phyloP scores from a whole-genome alignment of 108 stramenopile species.

The Licmophora abbreviata region DNA sequence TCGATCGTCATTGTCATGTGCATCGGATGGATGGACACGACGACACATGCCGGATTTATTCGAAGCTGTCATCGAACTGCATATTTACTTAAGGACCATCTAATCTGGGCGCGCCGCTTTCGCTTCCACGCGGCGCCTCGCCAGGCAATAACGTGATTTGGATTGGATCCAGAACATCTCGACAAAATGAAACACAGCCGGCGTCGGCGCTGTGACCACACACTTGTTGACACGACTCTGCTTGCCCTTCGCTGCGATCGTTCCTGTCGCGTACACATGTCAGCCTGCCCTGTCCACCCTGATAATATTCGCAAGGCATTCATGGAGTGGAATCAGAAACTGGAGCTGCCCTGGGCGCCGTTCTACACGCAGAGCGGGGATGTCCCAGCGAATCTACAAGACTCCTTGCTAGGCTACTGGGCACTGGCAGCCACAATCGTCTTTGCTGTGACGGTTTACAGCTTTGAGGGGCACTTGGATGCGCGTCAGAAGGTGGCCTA shows the following conservation, averaged over 20 bases:
- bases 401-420: slow-evolving; percentile 25
- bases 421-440: slow-evolving; percentile 52
- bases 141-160: too few relatives aligned
- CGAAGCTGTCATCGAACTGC: too few relatives aligned
- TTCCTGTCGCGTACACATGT: slow-evolving; percentile 1
- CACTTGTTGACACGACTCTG: background rate
- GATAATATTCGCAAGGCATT: background rate
- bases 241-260: background rate
- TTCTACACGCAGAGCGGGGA: slow-evolving; percentile 25
- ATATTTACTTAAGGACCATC: too few relatives aligned
- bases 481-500: slow-evolving; percentile 63
- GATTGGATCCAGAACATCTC: too few relatives aligned
- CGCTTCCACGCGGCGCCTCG: too few relatives aligned
- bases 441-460: slow-evolving; percentile 66
- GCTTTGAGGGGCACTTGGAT: slow-evolving; percentile 59
- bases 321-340: background rate
- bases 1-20: too few relatives aligned
- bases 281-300: slow-evolving; percentile 6
- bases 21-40: too few relatives aligned
- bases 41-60: too few relatives aligned
- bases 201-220: background rate
- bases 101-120: too few relatives aligned
- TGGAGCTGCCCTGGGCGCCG: slow-evolving; percentile 31
- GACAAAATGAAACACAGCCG: too few relatives aligned
- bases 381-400: slow-evolving; percentile 1